Evolutionary conservation across 306 rosid species (phyloP).

Genomic region (Purshia tridentata): DNA sequence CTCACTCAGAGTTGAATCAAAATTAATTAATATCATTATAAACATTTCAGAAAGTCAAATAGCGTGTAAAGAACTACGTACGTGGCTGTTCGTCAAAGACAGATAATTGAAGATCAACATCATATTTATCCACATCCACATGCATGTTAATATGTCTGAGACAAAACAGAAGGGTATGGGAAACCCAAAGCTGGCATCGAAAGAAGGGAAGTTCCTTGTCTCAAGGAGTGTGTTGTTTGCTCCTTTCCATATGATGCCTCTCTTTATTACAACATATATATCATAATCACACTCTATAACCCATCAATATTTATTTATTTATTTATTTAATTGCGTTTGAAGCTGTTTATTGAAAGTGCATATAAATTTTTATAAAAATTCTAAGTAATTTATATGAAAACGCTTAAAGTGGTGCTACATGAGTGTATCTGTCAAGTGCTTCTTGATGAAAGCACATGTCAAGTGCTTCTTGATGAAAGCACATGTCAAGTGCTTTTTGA

Average conservation of each 20-base stretch:
- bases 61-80: neutral
- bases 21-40: neutral
- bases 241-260: conserved; percentile 10
- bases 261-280: too few relatives aligned
- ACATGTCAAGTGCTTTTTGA: too few relatives aligned
- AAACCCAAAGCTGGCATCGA: conserved; percentile 48
- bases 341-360: too few relatives aligned
- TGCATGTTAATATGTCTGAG: conserved; percentile 24
- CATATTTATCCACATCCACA: conserved; percentile 16
- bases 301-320: too few relatives aligned
- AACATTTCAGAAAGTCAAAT: conserved; percentile 15
- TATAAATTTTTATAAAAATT: too few relatives aligned
- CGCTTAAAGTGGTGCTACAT: too few relatives aligned
- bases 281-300: too few relatives aligned
- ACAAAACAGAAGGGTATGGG: neutral
- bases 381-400: too few relatives aligned
- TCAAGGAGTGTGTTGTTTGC: conserved; percentile 39
- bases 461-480: too few relatives aligned
- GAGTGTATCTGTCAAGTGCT: too few relatives aligned
- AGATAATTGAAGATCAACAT: conserved; percentile 39
- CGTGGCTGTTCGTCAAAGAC: conserved; percentile 20
- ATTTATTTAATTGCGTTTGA: too few relatives aligned
- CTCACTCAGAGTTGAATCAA: neutral
- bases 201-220: conserved; percentile 45
- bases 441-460: too few relatives aligned